A percentile compares a stretch with the other conserved stretches of the same genome.
phyloP scores from a whole-genome alignment of 2,329 filamentous ascomycete genomes.

The Penicillium corylophilum region DNA sequence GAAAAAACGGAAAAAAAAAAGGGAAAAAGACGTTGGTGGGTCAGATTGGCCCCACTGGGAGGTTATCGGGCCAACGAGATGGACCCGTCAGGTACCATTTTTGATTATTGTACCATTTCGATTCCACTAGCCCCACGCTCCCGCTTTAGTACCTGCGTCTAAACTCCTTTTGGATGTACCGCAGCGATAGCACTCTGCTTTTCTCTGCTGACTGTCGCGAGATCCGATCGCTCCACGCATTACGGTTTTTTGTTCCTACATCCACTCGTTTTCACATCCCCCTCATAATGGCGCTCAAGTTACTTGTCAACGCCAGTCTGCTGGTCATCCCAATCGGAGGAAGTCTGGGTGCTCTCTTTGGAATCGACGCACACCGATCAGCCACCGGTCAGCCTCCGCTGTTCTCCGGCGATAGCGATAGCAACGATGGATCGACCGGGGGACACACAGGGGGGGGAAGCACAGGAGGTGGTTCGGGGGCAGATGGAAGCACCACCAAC shows the following conservation, averaged over 20 bases:
- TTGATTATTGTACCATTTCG: neutral
- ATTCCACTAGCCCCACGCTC: neutral
- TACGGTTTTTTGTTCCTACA: neutral
- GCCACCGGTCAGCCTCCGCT: slow-evolving; percentile 48
- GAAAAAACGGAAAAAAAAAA: too few relatives aligned
- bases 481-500: slow-evolving; percentile 18
- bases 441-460: slow-evolving; percentile 18
- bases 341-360: slow-evolving; percentile 52
- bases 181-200: neutral
- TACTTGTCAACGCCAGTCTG: slow-evolving; percentile 53
- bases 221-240: neutral
- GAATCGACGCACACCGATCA: slow-evolving; percentile 47
- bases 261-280: neutral
- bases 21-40: neutral
- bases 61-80: too few relatives aligned
- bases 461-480: slow-evolving; percentile 14
- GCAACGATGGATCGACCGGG: slow-evolving; percentile 20
- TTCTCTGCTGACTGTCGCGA: neutral
- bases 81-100: too few relatives aligned
- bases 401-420: slow-evolving; percentile 36
- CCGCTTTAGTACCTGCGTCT: slow-evolving; percentile 16
- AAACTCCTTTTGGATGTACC: slow-evolving; percentile 4
- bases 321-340: slow-evolving; percentile 52
- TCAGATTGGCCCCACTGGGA: too few relatives aligned
- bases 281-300: slow-evolving; percentile 33